phyloP scores from a whole-genome alignment of 108 stramenopile genomes.

The Nannochloropsis gaditana region DNA sequence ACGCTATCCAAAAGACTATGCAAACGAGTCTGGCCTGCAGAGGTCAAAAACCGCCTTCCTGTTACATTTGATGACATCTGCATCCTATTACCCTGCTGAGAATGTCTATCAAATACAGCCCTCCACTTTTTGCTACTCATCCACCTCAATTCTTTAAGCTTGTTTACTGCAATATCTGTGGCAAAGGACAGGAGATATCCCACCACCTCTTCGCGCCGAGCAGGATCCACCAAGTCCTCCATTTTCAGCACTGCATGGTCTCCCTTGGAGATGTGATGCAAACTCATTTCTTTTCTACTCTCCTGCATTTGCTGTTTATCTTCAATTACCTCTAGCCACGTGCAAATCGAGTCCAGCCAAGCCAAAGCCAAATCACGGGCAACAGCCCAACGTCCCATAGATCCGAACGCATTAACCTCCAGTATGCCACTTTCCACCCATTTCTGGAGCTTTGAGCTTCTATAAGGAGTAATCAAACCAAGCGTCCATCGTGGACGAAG shows the following conservation, averaged over 20 bases:
- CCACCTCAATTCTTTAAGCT: not conserved
- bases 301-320: not conserved
- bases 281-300: not conserved
- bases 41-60: not conserved
- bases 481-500: not conserved
- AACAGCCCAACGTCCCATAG: not conserved
- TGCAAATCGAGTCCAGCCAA: slow-evolving; percentile 6
- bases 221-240: not conserved
- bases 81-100: not conserved
- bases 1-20: not conserved
- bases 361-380: not conserved
- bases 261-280: not conserved
- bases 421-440: not conserved
- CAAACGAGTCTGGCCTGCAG: not conserved
- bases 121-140: not conserved
- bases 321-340: slow-evolving; percentile 6
- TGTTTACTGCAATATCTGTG: not conserved
- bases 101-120: not conserved
- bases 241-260: not conserved
- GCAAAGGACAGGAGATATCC: not conserved
- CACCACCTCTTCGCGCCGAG: not conserved
- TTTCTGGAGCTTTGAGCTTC: not conserved
- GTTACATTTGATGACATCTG: slow-evolving; percentile 12
- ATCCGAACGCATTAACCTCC: not conserved
- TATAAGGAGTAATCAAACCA: not conserved